A percentile compares a stretch with the other conserved stretches of the same genome.
phyloP scores from a whole-genome alignment of 192 early-diverging fungal species.

The Backusella morwellensis region DNA sequence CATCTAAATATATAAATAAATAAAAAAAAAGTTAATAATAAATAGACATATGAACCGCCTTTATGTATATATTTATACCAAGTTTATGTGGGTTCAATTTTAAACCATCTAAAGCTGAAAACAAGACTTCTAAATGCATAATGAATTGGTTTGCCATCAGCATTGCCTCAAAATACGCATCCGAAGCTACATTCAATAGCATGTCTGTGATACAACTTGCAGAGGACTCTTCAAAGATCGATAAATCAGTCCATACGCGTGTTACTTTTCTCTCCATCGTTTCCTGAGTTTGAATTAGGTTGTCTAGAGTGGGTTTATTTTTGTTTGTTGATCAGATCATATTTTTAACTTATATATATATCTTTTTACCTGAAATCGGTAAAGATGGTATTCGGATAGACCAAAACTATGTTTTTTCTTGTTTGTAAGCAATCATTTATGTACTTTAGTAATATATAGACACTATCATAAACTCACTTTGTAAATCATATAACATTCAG shows the following conservation, averaged over 20 bases:
- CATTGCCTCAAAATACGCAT: constrained; percentile 65
- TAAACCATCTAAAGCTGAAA: constrained; percentile 64
- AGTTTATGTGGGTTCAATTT: neutral
- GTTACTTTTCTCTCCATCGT: constrained; percentile 84
- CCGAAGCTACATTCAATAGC: constrained; percentile 73
- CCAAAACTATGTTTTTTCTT: neutral
- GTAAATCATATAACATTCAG: constrained; percentile 91
- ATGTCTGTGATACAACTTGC: constrained; percentile 87
- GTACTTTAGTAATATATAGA: neutral
- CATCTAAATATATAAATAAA: constrained; percentile 31
- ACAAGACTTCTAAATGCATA: constrained; percentile 79
- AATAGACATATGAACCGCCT: neutral
- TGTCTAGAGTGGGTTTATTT: neutral
- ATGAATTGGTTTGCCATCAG: constrained; percentile 74
- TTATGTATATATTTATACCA: neutral
- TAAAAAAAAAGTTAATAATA: neutral
- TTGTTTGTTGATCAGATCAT: neutral
- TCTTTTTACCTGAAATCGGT: neutral
- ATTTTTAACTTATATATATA: neutral
- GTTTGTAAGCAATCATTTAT: neutral
- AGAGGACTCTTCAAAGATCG: constrained; percentile 83
- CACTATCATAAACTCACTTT: constrained; percentile 44
- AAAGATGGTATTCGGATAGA: constrained; percentile 3
- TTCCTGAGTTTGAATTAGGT: constrained; percentile 46
- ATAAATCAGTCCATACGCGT: constrained; percentile 77